phyloP scores from a whole-genome alignment of 495 filamentous ascomycete genomes.

The Penicillium ochrochloron region DNA sequence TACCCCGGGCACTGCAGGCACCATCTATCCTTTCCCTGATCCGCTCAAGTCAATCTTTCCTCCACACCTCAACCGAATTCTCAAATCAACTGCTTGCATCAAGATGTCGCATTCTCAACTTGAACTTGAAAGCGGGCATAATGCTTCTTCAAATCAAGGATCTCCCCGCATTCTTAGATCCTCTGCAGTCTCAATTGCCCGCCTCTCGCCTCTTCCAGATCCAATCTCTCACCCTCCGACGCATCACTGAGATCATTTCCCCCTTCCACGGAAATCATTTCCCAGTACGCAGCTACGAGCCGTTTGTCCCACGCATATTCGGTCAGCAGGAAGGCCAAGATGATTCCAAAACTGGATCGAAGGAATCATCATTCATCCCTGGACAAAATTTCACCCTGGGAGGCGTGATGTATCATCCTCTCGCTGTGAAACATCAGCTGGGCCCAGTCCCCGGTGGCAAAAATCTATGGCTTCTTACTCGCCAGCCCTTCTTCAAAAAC shows the following conservation, averaged over 20 bases:
- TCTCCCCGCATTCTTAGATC: slow-evolving; percentile 14
- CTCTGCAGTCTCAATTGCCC: slow-evolving; percentile 15
- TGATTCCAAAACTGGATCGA: neutral
- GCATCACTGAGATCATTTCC: slow-evolving; percentile 50
- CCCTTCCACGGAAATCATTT: slow-evolving; percentile 47
- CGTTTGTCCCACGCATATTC: slow-evolving; percentile 36
- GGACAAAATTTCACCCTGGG: slow-evolving; percentile 51
- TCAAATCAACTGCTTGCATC: slow-evolving; percentile 43
- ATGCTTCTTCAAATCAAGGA: slow-evolving; percentile 45
- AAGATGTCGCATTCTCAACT: slow-evolving; percentile 40
- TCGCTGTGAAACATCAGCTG: slow-evolving; percentile 29
- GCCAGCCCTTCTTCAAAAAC: slow-evolving; percentile 52
- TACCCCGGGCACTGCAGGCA: slow-evolving; percentile 73
- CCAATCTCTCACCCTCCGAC: slow-evolving; percentile 42
- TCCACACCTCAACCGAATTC: slow-evolving; percentile 32
- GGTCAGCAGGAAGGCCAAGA: slow-evolving; percentile 19
- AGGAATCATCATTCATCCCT: slow-evolving; percentile 22
- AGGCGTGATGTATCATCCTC: slow-evolving; percentile 58
- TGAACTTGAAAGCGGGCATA: slow-evolving; percentile 45
- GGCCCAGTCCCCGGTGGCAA: slow-evolving; percentile 22
- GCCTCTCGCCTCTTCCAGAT: slow-evolving; percentile 25
- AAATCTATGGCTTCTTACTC: slow-evolving; percentile 53
- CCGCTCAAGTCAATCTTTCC: slow-evolving; percentile 37
- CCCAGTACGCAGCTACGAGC: slow-evolving; percentile 38
- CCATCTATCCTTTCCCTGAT: slow-evolving; percentile 63